Percentiles rank a stretch among this genome's conserved stretches.
These are phyloP conservation scores for Sporothrix luriei DNA, from an alignment of 2,329 filamentous ascomycete genomes.

Conservation along the genomic window DNA sequence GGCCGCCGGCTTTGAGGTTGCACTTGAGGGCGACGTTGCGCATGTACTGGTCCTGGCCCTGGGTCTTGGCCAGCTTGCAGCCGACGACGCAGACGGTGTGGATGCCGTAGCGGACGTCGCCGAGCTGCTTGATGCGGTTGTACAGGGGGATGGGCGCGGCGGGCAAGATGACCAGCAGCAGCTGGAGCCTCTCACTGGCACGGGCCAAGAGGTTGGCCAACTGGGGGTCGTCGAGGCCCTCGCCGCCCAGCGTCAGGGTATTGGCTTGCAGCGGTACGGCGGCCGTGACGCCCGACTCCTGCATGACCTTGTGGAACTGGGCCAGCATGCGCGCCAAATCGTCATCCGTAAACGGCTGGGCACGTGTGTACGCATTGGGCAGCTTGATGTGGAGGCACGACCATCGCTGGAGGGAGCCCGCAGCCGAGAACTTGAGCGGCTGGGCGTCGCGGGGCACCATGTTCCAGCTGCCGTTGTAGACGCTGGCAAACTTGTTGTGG, in stretches of 20 bases:
- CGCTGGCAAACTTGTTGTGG: constrained; percentile 37
- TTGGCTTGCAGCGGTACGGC: background rate
- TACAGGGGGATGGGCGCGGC: constrained; percentile 52
- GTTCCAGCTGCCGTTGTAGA: constrained; percentile 59
- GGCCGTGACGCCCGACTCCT: constrained; percentile 33
- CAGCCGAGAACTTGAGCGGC: constrained; percentile 50
- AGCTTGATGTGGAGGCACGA: constrained; percentile 41
- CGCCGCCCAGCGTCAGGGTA: background rate
- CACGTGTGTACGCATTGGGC: constrained; percentile 28
- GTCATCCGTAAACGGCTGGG: background rate
- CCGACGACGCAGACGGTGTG: constrained; percentile 61
- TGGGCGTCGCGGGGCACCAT: constrained; percentile 45
- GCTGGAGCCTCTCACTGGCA: constrained; percentile 26
- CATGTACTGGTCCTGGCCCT: constrained; percentile 48
- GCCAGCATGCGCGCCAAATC: background rate
- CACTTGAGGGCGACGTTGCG: constrained; percentile 63
- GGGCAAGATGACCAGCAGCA: constrained; percentile 57
- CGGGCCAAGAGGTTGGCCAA: constrained; percentile 23
- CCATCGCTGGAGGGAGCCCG: constrained; percentile 48
- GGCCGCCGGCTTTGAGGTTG: constrained; percentile 65
- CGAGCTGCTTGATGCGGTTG: constrained; percentile 59
- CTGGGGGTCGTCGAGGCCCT: constrained; percentile 16
- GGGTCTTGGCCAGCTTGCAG: constrained; percentile 51
- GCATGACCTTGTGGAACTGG: constrained; percentile 29
- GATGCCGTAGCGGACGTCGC: constrained; percentile 60